Percentiles rank a stretch among this genome's conserved stretches.
Evolutionary conservation across 2,329 filamentous ascomycete genomes (phyloP).

Genomic region (Colletotrichum camelliae): DNA sequence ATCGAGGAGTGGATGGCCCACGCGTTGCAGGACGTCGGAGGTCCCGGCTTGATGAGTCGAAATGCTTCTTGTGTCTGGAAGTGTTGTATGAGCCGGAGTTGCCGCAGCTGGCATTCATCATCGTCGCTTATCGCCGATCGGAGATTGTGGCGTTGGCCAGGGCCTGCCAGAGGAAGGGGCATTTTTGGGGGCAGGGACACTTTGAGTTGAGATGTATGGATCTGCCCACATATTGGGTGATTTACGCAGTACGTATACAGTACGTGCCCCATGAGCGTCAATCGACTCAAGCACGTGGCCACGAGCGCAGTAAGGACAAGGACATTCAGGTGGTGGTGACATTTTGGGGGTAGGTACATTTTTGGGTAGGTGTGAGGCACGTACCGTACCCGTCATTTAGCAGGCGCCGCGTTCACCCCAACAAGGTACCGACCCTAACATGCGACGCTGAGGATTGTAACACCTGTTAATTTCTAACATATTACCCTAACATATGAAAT

Average conservation of each 20-base stretch:
- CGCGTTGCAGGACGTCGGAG: neutral
- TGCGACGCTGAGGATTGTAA: neutral
- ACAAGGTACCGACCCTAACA: neutral
- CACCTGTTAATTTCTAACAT: neutral
- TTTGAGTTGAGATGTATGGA: neutral
- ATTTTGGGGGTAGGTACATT: neutral
- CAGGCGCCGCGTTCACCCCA: neutral
- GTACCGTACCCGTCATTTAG: neutral
- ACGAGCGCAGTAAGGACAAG: neutral
- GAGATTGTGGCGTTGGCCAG: neutral
- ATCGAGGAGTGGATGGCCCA: too few relatives aligned
- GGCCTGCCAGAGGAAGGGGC: neutral
- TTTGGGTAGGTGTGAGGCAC: neutral
- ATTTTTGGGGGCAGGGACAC: neutral
- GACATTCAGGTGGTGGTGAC: neutral
- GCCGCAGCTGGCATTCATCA: neutral
- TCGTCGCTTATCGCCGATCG: neutral
- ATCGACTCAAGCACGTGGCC: neutral
- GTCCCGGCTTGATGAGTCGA: neutral
- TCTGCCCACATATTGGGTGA: neutral
- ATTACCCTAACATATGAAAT: neutral
- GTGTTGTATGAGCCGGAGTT: neutral
- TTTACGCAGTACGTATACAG: neutral
- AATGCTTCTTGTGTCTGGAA: neutral
- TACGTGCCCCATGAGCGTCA: neutral